A percentile compares a stretch with the other conserved stretches of the same genome.
Conservation (phyloP, 2,329 filamentous ascomycete genomes). For the Aspergillus sp. region DNA sequence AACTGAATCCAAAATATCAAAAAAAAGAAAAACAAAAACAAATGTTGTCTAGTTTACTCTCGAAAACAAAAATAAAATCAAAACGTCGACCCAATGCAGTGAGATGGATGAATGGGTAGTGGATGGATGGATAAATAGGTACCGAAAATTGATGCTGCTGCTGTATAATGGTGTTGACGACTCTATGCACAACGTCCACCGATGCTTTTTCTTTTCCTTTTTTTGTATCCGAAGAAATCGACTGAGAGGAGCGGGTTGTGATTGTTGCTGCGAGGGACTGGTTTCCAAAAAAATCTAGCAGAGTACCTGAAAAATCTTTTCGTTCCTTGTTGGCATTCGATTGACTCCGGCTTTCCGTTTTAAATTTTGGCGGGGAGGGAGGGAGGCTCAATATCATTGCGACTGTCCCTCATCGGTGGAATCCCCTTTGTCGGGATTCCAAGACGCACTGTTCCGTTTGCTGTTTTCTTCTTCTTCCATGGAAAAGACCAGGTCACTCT, state of each 20-base stretch:
- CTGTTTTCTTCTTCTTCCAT: constrained; percentile 45
- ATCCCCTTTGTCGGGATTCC: constrained; percentile 26
- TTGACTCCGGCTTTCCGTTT: constrained; percentile 9
- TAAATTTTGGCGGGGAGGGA: too few species aligned
- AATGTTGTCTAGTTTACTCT: neutral
- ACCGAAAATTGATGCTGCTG: neutral
- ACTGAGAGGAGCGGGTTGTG: too few species aligned
- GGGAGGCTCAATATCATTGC: constrained; percentile 7
- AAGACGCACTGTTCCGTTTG: constrained; percentile 32
- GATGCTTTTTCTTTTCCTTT: too few species aligned
- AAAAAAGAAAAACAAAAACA: neutral
- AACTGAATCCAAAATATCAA: neutral
- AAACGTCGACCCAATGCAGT: neutral
- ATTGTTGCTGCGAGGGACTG: constrained; percentile 2
- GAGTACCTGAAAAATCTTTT: neutral
- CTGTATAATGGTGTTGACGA: neutral
- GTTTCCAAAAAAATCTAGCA: constrained; percentile 4
- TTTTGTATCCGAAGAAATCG: neutral
- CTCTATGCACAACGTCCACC: neutral
- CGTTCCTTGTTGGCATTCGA: constrained; percentile 3
- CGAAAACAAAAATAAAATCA: neutral
- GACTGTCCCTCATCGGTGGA: constrained; percentile 19
- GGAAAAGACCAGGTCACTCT: constrained; percentile 41
- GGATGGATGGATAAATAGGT: neutral
- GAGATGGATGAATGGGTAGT: neutral